Conservation (phyloP, 2,329 filamentous ascomycete genomes). For the Fusarium proliferatum region DNA sequence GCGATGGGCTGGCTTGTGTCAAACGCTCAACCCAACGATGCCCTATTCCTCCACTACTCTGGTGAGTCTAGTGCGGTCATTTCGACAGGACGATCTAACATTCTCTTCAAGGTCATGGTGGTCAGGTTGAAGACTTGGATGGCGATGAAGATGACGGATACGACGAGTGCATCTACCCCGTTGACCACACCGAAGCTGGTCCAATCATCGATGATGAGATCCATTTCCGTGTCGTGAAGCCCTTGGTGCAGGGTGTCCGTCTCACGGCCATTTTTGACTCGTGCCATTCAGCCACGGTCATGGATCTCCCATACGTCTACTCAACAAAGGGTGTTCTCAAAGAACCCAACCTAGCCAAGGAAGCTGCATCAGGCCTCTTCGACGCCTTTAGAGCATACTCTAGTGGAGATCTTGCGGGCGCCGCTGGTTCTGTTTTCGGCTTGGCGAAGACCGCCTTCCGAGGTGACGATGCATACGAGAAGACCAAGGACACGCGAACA, state of each 20-base stretch:
- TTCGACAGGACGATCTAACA: slow-evolving; percentile 1
- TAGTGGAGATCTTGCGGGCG: slow-evolving; percentile 83
- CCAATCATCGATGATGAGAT: slow-evolving; percentile 85
- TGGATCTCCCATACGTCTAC: slow-evolving; percentile 84
- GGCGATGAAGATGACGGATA: slow-evolving; percentile 82
- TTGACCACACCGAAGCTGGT: slow-evolving; percentile 75
- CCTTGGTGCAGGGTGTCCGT: slow-evolving; percentile 85
- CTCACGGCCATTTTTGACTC: slow-evolving; percentile 85
- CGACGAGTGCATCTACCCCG: slow-evolving; percentile 83
- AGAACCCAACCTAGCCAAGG: slow-evolving; percentile 83
- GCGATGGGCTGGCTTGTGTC: slow-evolving; percentile 82
- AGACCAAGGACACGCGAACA: slow-evolving; percentile 88
- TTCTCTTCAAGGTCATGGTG: slow-evolving; percentile 71
- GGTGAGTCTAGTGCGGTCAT: slow-evolving; percentile 53
- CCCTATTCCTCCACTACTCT: slow-evolving; percentile 82
- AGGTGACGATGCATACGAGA: slow-evolving; percentile 82
- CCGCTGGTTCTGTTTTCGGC: slow-evolving; percentile 81
- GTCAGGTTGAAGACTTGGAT: slow-evolving; percentile 78
- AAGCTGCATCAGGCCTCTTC: slow-evolving; percentile 78
- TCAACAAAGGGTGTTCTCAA: slow-evolving; percentile 83
- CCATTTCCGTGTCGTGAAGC: slow-evolving; percentile 79
- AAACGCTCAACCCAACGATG: slow-evolving; percentile 77
- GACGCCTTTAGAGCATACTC: slow-evolving; percentile 82
- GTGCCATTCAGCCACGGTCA: slow-evolving; percentile 81
- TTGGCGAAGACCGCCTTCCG: slow-evolving; percentile 88